Conservation (phyloP, 1,284 basidiomycete genomes). For the Neotropicomus parvogracilis region DNA sequence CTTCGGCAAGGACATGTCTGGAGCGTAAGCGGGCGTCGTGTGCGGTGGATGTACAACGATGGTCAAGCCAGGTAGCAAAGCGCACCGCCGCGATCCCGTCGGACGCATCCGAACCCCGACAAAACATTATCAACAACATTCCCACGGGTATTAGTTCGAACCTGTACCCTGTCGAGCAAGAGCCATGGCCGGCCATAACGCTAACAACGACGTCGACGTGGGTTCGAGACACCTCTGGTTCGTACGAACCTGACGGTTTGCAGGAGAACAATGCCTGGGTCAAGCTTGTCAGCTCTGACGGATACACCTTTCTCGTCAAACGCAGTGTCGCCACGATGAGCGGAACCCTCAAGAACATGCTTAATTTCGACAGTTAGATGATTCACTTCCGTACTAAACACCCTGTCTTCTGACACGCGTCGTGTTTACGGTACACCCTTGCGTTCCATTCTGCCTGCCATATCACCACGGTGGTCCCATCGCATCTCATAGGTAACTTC, state of each 20-base stretch:
- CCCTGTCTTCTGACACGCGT: constrained; percentile 12
- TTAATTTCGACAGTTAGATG: constrained; percentile 33
- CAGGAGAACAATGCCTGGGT: constrained; percentile 45
- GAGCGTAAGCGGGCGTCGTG: constrained; percentile 17
- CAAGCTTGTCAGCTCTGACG: constrained; percentile 49
- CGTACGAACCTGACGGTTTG: background rate
- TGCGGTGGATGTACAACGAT: constrained; percentile 16
- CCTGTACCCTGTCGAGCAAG: too few species aligned
- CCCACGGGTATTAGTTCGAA: constrained; percentile 20
- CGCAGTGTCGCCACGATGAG: constrained; percentile 51
- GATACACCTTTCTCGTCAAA: constrained; percentile 49
- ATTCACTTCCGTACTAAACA: constrained; percentile 12
- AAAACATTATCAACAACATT: constrained; percentile 9
- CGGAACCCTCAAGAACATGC: constrained; percentile 46
- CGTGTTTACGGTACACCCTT: background rate
- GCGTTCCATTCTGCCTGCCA: constrained; percentile 14
- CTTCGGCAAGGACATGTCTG: constrained; percentile 33
- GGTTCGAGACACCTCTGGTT: background rate
- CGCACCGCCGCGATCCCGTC: background rate
- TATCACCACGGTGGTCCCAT: constrained; percentile 5
- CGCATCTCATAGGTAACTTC: constrained; percentile 46
- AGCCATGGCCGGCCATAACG: constrained; percentile 20
- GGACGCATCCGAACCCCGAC: constrained; percentile 20
- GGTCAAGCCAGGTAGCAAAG: constrained; percentile 8
- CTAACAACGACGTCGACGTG: constrained; percentile 17